Evolutionary conservation across 768 basidiomycete genomes (phyloP), one percentile per base, ranked within the genome.

Genomic region (Suillus hirtellus): DNA sequence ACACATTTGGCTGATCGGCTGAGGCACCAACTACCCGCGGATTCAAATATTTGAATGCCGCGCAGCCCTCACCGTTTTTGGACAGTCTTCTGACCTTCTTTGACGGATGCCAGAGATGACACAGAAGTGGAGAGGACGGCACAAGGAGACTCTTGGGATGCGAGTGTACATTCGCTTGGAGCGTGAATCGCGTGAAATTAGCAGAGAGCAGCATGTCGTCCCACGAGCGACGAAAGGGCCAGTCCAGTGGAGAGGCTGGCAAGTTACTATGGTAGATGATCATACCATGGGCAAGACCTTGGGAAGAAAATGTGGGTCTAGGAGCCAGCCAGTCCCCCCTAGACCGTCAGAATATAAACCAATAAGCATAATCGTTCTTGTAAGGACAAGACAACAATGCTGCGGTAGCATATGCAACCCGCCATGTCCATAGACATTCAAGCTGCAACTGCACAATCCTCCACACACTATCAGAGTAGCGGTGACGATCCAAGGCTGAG

Each of bases 51-150:
- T 50, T 53, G 31, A 35, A 53, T 35, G 12, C 52, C 52, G 52
- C 31, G 52, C 10, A 53, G 19, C 19, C 52, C 10, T 34, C 52
- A 2, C 52, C 52, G 9, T 6, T 34, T 53, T n/a, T 2, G 52
- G 52, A n/a, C 17, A 31, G 19, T 52, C 50, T 52, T 52, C 50
- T 52, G 50, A 15, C 27, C 49, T 31, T 52, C 50, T 52, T 31
- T 52, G 50, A 19, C 52, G 52, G 17, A 53, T 19, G 31, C 31
- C 52, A 17, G 52, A 19, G 10, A 53, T 34, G 52, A 31, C 27
- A 15, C 27, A 50, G 15, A 52, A 52, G 24, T 21, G 21, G 49
- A 49, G 14, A 49, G 24, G n/a, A 21, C 11, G 27, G 14, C 6
- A 49, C 47, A 7, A 49, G 14, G 47, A 12, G 49, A 50, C 49